Conservation (phyloP, 345 rosid genomes). For the Dovyalis caffra region DNA sequence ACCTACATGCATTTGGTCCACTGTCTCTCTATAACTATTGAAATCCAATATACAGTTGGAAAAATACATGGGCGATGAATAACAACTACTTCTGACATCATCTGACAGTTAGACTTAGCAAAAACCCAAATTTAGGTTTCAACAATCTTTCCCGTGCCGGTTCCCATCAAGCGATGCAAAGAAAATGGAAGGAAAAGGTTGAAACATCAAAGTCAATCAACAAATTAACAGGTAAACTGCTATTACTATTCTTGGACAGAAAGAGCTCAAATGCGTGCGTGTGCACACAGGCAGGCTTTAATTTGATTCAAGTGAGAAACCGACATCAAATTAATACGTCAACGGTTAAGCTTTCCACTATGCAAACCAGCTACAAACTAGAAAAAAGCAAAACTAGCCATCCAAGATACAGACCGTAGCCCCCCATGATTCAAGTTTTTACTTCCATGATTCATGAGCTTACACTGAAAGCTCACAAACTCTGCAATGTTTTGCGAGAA, state of each 20-base stretch:
- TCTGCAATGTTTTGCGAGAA: background rate
- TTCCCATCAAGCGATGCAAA: background rate
- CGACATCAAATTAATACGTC: background rate
- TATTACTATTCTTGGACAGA: background rate
- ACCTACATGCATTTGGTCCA: background rate
- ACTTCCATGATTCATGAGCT: conserved; percentile 9
- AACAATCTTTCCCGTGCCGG: background rate
- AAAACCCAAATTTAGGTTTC: background rate
- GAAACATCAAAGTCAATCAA: background rate
- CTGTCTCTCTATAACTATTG: background rate
- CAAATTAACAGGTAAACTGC: background rate
- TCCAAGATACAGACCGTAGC: conserved; percentile 5
- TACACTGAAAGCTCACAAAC: conserved; percentile 10
- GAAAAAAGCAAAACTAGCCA: background rate
- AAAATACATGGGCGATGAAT: background rate
- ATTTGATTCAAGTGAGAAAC: background rate
- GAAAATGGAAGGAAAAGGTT: background rate
- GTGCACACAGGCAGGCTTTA: background rate
- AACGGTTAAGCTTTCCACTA: background rate
- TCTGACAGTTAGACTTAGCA: background rate
- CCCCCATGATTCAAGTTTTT: background rate
- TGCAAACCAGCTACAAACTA: background rate
- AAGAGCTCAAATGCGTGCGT: background rate
- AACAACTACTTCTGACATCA: background rate
- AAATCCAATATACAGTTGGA: background rate